These are phyloP conservation scores for Neonectria neomacrospora DNA, from an alignment of 2,329 filamentous ascomycete genomes.

Conservation along the genomic window DNA sequence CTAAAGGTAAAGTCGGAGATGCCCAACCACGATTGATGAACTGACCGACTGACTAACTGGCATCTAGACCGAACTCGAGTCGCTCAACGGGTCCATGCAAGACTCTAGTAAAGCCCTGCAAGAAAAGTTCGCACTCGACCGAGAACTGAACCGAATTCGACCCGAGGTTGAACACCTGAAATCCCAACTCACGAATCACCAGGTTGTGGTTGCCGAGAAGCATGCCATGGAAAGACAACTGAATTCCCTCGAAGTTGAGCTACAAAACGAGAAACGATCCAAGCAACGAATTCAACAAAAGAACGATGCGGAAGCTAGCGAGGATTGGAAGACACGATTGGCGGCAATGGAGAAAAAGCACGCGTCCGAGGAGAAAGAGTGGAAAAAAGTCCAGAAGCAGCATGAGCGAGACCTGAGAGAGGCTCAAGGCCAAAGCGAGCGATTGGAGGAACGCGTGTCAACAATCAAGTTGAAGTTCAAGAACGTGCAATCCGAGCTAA, in stretches of 20 bases:
- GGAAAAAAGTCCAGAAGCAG: conserved; percentile 57
- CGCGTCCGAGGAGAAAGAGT: conserved; percentile 56
- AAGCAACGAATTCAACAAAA: conserved; percentile 47
- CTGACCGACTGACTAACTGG: conserved; percentile 21
- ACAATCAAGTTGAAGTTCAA: conserved; percentile 76
- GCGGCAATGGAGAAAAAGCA: conserved; percentile 53
- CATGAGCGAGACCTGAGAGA: conserved; percentile 67
- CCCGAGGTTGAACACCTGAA: conserved; percentile 67
- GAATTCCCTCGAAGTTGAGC: conserved; percentile 79
- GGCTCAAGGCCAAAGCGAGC: conserved; percentile 69
- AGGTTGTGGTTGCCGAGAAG: conserved; percentile 80
- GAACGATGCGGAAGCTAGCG: conserved; percentile 53
- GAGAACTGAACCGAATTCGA: conserved; percentile 63
- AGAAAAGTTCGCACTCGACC: conserved; percentile 64
- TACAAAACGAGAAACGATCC: conserved; percentile 77
- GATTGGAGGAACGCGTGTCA: conserved; percentile 77
- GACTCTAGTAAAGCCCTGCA: conserved; percentile 77
- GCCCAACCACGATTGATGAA: background rate
- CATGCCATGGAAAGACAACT: conserved; percentile 82
- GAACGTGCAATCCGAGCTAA: conserved; percentile 77
- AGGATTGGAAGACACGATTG: conserved; percentile 54
- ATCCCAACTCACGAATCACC: conserved; percentile 67
- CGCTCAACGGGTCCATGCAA: conserved; percentile 72
- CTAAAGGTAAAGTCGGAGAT: conserved; percentile 54
- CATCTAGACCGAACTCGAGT: conserved; percentile 74